Percentiles rank a stretch among this genome's conserved stretches.
These are phyloP conservation scores for Casuarina equisetifolia DNA, from an alignment of 306 rosid species.

Conservation along the genomic window DNA sequence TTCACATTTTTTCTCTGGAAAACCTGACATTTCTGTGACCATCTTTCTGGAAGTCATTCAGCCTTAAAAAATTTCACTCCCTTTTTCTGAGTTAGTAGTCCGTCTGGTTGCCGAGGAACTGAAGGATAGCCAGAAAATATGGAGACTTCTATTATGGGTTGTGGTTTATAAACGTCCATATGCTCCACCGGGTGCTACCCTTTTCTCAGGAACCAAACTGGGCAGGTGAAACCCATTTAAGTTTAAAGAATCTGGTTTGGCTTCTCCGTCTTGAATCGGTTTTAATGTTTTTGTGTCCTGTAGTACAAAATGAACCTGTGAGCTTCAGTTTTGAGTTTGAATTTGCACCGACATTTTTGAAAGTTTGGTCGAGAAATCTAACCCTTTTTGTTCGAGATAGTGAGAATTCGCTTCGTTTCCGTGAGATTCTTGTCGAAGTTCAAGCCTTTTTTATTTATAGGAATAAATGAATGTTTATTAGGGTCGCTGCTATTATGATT, in stretches of 20 bases:
- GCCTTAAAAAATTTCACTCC: not conserved
- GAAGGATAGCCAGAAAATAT: not conserved
- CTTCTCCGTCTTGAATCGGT: too few species aligned
- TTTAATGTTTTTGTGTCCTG: too few species aligned
- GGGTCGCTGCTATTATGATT: too few species aligned
- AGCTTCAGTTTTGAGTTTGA: too few species aligned
- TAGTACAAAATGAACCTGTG: too few species aligned
- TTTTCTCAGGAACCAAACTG: conserved; percentile 2
- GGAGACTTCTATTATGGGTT: not conserved
- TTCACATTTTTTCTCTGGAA: not conserved
- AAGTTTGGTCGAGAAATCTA: too few species aligned
- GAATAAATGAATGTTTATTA: too few species aligned
- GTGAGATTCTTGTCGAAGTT: too few species aligned
- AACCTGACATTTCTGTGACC: not conserved
- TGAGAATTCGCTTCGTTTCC: too few species aligned
- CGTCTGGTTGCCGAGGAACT: conserved; percentile 11
- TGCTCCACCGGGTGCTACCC: not conserved
- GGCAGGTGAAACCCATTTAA: not conserved
- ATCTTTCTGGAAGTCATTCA: conserved; percentile 15
- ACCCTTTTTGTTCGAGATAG: too few species aligned
- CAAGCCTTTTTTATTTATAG: too few species aligned
- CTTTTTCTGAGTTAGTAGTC: not conserved
- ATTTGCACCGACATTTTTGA: too few species aligned
- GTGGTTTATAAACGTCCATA: not conserved
- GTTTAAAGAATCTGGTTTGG: not conserved